A percentile compares a stretch with the other conserved stretches of the same genome.
Evolutionary conservation across 495 filamentous ascomycete species (phyloP).

Genomic region (Articulospora tetracladia): DNA sequence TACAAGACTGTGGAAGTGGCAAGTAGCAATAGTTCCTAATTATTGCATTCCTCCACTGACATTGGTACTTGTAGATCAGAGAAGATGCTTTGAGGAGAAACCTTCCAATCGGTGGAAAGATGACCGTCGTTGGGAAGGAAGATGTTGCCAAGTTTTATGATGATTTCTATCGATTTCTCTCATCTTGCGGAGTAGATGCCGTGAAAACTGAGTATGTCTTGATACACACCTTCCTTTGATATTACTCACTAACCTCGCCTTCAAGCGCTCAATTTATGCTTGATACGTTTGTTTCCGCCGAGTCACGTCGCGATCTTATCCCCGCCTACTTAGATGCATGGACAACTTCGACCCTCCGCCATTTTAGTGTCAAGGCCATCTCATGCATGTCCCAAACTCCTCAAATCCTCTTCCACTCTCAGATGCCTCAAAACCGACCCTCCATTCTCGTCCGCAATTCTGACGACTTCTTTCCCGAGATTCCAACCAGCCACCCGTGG

Average conservation of each 20-base stretch:
- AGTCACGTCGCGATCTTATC: constrained; percentile 63
- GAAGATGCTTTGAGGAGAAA: constrained; percentile 47
- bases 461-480: constrained; percentile 89
- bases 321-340: constrained; percentile 82
- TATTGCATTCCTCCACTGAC: not conserved
- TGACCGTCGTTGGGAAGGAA: constrained; percentile 68
- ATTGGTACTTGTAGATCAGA: constrained; percentile 11
- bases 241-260: not conserved
- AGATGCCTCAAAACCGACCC: constrained; percentile 69
- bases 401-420: constrained; percentile 77
- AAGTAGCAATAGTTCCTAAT: not conserved
- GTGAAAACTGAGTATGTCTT: constrained; percentile 62
- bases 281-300: constrained; percentile 66
- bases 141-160: constrained; percentile 76
- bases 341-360: constrained; percentile 66
- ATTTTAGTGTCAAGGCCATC: constrained; percentile 75
- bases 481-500: constrained; percentile 78
- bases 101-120: constrained; percentile 51
- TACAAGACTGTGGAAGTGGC: constrained; percentile 74
- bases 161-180: constrained; percentile 85
- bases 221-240: not conserved
- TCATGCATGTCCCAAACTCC: constrained; percentile 91
- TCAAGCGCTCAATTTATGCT: constrained; percentile 73
- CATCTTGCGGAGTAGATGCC: constrained; percentile 63
- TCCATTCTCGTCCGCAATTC: constrained; percentile 75